Evolutionary conservation across 2,329 filamentous ascomycete genomes (phyloP).

Genomic region (Trichoderma semiorbis): DNA sequence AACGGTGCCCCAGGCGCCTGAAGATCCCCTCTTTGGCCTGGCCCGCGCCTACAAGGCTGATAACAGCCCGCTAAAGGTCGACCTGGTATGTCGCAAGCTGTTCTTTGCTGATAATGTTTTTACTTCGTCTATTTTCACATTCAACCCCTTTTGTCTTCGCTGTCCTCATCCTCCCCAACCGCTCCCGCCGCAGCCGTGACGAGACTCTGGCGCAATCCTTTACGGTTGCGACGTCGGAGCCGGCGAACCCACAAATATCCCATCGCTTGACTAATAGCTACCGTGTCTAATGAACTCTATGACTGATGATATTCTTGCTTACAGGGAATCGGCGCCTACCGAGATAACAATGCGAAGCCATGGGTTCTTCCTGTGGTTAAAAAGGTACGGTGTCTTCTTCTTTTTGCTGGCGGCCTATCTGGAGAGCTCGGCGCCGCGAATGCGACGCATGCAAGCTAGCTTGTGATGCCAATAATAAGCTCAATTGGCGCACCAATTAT

Average conservation of each 20-base stretch:
- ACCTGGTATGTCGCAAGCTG: conserved; percentile 63
- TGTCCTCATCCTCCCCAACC: not conserved
- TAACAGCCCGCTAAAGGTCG: conserved; percentile 74
- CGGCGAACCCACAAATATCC: conserved; percentile 5
- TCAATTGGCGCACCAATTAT: conserved; percentile 9
- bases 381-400: conserved; percentile 59
- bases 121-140: no score
- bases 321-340: conserved; percentile 82
- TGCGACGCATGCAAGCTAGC: not conserved
- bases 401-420: not conserved
- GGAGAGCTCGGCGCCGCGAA: not conserved
- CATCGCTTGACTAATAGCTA: conserved; percentile 6
- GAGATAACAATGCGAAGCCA: conserved; percentile 92
- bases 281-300: not conserved
- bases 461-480: conserved; percentile 3
- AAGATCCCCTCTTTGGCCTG: conserved; percentile 91
- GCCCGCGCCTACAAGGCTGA: conserved; percentile 86
- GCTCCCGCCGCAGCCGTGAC: not conserved
- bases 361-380: conserved; percentile 96
- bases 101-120: not conserved
- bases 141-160: not conserved
- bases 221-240: conserved; percentile 9
- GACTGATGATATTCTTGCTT: conserved; percentile 9
- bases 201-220: not conserved
- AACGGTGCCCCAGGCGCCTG: conserved; percentile 82